Conservation (phyloP, 164 flowering plant species). For the Hamamelis virginiana region DNA sequence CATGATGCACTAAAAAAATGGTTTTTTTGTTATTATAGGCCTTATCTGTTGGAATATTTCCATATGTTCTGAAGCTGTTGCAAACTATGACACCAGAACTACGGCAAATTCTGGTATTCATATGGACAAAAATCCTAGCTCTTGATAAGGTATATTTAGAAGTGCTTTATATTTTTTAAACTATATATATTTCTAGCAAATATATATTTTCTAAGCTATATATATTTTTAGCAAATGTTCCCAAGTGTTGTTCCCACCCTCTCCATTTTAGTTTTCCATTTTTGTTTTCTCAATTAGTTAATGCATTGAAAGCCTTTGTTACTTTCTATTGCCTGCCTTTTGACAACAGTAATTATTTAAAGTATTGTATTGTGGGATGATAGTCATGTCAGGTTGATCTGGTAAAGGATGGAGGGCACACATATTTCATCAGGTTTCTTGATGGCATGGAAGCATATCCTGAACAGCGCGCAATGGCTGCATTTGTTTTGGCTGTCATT, state of each 20-base stretch:
- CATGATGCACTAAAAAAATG: background rate
- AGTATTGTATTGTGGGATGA: conserved; percentile 20
- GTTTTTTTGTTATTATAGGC: conserved; percentile 52
- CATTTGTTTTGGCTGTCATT: conserved; percentile 96
- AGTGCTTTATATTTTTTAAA: background rate
- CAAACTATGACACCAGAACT: conserved; percentile 89
- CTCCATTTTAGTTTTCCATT: no score
- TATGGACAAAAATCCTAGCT: conserved; percentile 97
- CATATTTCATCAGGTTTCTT: conserved; percentile 87
- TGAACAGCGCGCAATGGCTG: conserved; percentile 99
- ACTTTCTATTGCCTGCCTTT: background rate
- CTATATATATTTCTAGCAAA: background rate
- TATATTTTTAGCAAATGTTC: background rate
- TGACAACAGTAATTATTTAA: background rate
- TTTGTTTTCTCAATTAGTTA: background rate
- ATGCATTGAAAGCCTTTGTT: background rate
- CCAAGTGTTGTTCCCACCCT: background rate
- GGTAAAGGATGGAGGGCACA: conserved; percentile 97
- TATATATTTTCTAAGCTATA: background rate
- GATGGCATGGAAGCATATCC: conserved; percentile 90
- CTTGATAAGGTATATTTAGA: conserved; percentile 77
- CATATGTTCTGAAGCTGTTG: conserved; percentile 88
- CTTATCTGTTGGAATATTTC: conserved; percentile 96
- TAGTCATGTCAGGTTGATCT: conserved; percentile 99
- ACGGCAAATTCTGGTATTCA: conserved; percentile 93